Percentiles rank a stretch among this genome's conserved stretches.
Evolutionary conservation across 176 grass and related monocot genomes (phyloP).

Genomic region (Hsuehochloa calcarea): DNA sequence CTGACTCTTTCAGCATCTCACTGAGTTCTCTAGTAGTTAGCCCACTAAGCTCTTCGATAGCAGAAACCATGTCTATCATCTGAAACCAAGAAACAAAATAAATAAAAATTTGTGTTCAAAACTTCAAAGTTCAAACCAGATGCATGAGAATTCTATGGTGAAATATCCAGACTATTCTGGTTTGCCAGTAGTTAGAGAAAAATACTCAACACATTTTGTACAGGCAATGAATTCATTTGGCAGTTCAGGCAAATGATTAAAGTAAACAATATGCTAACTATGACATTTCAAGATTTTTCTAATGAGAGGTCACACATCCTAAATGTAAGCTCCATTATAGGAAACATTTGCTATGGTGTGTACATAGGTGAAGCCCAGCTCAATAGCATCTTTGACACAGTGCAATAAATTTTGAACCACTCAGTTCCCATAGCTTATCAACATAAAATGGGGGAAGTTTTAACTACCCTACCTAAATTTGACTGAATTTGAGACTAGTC

Average conservation of each 20-base stretch:
- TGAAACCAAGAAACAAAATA: conserved; percentile 26
- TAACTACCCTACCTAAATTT: neutral
- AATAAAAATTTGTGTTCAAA: neutral
- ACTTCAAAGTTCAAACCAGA: neutral
- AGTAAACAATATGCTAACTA: neutral
- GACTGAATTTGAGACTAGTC: neutral
- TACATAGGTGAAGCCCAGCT: neutral
- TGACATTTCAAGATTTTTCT: neutral
- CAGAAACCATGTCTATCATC: conserved; percentile 76
- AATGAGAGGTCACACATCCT: neutral
- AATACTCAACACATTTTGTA: neutral
- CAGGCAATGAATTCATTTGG: neutral
- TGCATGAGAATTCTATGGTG: neutral
- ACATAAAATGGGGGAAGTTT: neutral
- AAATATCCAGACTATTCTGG: neutral
- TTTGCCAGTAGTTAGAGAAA: neutral
- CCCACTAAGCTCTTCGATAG: conserved; percentile 66
- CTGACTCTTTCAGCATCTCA: conserved; percentile 81
- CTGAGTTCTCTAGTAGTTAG: conserved; percentile 60
- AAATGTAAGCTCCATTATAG: neutral
- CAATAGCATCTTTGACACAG: neutral
- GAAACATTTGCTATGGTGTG: neutral
- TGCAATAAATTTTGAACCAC: neutral
- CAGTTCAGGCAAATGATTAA: neutral
- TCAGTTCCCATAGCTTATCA: neutral